Conservation (phyloP, 345 rosid species). For the Melaleuca quinquenervia region DNA sequence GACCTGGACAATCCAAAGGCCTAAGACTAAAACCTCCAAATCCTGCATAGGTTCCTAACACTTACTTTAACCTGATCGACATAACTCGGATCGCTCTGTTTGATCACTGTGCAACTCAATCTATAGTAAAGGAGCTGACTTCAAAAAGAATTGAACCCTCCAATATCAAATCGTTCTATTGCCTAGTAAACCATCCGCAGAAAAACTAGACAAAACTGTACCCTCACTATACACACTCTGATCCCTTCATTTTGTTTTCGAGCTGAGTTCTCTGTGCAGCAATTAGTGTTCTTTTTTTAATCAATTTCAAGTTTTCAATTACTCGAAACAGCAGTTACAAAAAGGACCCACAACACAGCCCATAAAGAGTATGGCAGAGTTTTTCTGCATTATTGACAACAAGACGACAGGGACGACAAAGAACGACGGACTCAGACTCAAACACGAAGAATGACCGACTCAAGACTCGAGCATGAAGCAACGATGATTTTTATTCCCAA, state of each 20-base stretch:
- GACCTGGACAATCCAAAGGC: neutral
- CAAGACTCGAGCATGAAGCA: neutral
- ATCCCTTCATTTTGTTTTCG: neutral
- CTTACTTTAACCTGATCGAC: neutral
- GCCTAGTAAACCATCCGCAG: neutral
- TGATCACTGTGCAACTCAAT: neutral
- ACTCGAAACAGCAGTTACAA: neutral
- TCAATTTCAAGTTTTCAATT: neutral
- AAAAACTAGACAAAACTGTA: neutral
- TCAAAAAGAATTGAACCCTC: neutral
- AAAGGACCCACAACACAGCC: neutral
- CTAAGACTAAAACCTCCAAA: neutral
- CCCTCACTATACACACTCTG: neutral
- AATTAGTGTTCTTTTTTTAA: neutral
- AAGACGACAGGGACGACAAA: neutral
- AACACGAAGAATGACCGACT: neutral
- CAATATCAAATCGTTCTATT: neutral
- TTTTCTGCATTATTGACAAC: neutral
- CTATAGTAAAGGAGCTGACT: neutral
- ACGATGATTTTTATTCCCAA: neutral
- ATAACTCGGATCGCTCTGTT: neutral
- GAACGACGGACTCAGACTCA: neutral
- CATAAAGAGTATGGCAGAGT: neutral
- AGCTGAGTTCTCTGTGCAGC: neutral
- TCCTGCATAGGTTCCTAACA: neutral